Evolutionary conservation across 306 rosid genomes (phyloP), one percentile per base, ranked within the genome.

Genomic region (Trifolium repens): DNA sequence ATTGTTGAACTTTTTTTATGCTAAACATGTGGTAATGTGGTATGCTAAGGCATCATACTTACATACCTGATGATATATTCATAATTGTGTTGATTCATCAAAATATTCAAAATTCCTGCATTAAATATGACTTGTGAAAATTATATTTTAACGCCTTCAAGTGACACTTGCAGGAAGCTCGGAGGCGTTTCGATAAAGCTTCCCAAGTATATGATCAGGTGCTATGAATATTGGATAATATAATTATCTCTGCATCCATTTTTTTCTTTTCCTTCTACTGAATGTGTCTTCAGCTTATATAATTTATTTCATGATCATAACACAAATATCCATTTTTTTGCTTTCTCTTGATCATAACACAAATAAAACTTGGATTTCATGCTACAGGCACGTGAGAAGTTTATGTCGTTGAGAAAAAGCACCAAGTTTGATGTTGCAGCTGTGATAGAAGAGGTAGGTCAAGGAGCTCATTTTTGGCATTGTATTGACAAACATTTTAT

Each of bases 111-210:
- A 55, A 53, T 24, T 69, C 16, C 8, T 73, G 32, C 37, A 32
- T 61, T 73, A 74, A 74, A 2, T 44, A 34, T 74, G 72, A 30
- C 57, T 71, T 62, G 67, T 60, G 19, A 75, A 14, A 0, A 19
- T 46, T 42, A 6, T 43, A 43, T 54, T 67, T 49, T 64, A 63
- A 85, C 44, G 60, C 78, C 77, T 52, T 76, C 77, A 50, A 85
- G 44, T 54, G 61, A 74, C 78, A 47, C 52, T 70, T 80, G 83
- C 94, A 91, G 97, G 96, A 91, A 88, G 86, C 90, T 72, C 75
- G 96, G 69, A 91, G 81, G 87, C 97, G 91, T 57, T 91, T 91
- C 66, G 97, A 91, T 49, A 91, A 91, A 90, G 83, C 93, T 81
- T 89, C 91, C 55, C 42, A 86, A 66, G 54, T 57, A 37, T 85